Evolutionary conservation across 805 yeast genomes (phyloP), one percentile per base, ranked within the genome.

Genomic region (Saturnispora saitoi): DNA sequence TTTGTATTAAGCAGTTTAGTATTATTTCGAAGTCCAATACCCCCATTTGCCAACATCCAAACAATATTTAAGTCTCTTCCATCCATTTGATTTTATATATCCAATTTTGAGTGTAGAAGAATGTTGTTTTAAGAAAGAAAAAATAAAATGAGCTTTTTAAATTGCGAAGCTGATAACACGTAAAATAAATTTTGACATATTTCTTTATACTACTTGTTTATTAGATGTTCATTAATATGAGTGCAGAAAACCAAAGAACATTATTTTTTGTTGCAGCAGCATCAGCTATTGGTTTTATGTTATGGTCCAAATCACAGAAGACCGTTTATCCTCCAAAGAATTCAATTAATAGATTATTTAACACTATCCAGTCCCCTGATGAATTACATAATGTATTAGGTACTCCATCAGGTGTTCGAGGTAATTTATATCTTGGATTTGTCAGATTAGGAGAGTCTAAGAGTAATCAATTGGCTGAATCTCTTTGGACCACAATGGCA

Each of bases 371-470:
- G 52, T 70, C 75, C 4, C 74, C 75, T 19, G 65, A 70, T 46
- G 95, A 87, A 55, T 64, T 87, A 41, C 78, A 81, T 46, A 73
- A 75, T 32, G 56, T 75, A 28, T 55, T 80, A 32, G 31, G 43
- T 4, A 32, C 54, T 2, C 52, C 56, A 4, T 19, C 28, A 3
- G 45, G 47, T 12, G 30, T 49, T 8, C 37, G 48, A 7, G 54
- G 56, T 4, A 47, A 49, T 1, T 19, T 53, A 3, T 53, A 45
- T 24, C 48, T 52, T 12, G 48, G 50, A 62, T 87, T 87, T 66
- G 84, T 89, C 1, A 69, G 76, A 39, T 59, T 78, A 48, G 87
- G 87, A 9, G 87, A 83, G 55, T 68, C 74, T 3, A 68, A 73
- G 22, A 78, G 83, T 51, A 79, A 83, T 59, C 72, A 72, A 51